Evolutionary conservation across 768 basidiomycete species (phyloP).

Genomic region (Pleurotus ostreatus): DNA sequence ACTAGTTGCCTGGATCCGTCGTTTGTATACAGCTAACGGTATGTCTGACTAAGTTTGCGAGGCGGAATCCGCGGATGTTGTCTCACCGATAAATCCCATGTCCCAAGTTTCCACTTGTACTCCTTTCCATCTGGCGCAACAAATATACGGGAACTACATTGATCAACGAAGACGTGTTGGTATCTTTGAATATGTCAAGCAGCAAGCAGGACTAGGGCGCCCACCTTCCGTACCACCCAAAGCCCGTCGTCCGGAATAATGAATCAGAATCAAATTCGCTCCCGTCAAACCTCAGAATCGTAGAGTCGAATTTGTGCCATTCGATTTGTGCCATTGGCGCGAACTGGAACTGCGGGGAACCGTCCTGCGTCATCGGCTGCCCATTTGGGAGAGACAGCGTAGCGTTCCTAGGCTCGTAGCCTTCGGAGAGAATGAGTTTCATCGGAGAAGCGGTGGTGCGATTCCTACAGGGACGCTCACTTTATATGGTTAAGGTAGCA

Average conservation of each 20-base stretch:
- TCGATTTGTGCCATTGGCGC: background rate
- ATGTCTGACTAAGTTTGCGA: background rate
- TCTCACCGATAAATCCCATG: background rate
- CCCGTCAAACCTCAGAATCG: background rate
- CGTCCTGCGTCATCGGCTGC: background rate
- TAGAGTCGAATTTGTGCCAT: background rate
- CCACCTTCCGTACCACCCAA: background rate
- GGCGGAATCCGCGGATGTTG: background rate
- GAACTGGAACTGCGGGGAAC: background rate
- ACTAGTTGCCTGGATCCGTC: background rate
- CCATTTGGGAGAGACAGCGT: background rate
- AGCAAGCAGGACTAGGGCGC: background rate
- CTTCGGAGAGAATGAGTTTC: background rate
- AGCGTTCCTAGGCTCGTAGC: background rate
- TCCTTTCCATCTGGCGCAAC: background rate
- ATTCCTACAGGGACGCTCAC: too few species aligned
- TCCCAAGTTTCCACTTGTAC: conserved; percentile 3
- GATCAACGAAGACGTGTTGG: background rate
- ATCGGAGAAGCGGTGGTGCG: background rate
- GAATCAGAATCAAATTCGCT: background rate
- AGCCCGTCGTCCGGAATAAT: background rate
- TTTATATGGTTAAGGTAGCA: too few species aligned
- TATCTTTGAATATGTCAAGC: background rate
- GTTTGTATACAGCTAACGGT: background rate
- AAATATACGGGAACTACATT: background rate